A percentile compares a stretch with the other conserved stretches of the same genome.
Evolutionary conservation across 148 eudicot genomes (phyloP).

Genomic region (Fagopyrum homotropicum): DNA sequence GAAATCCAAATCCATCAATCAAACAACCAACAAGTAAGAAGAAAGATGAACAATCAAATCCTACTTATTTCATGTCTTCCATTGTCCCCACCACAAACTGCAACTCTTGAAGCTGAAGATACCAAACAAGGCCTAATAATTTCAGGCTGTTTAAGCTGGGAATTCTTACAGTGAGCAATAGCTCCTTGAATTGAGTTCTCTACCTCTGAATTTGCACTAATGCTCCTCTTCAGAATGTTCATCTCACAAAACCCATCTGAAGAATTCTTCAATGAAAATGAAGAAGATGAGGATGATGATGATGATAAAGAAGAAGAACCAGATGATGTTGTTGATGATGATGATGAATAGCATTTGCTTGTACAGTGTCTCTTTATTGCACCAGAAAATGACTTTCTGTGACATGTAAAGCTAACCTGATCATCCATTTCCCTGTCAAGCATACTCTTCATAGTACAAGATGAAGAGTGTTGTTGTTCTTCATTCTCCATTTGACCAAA

Average conservation of each 20-base stretch:
- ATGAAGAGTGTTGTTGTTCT: constrained; percentile 15
- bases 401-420: constrained; percentile 18
- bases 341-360: constrained; percentile 22
- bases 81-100: constrained; percentile 8
- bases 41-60: constrained; percentile 4
- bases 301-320: constrained; percentile 9
- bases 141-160: constrained; percentile 24
- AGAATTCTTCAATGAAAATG: constrained; percentile 33
- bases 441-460: constrained; percentile 21
- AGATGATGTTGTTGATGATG: constrained; percentile 23
- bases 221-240: constrained; percentile 45
- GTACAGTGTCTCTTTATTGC: constrained; percentile 52
- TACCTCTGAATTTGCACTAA: constrained; percentile 45
- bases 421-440: constrained; percentile 24
- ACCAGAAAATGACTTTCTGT: constrained; percentile 61
- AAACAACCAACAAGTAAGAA: not conserved
- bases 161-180: constrained; percentile 69
- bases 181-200: constrained; percentile 71
- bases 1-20: constrained; percentile 8
- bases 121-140: constrained; percentile 25
- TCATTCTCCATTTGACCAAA: constrained; percentile 24
- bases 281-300: constrained; percentile 27
- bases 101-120: constrained; percentile 28
- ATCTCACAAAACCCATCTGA: constrained; percentile 37
- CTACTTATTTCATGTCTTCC: constrained; percentile 22